A percentile compares a stretch with the other conserved stretches of the same genome.
Evolutionary conservation across 1,284 basidiomycete genomes (phyloP).

Genomic region (Moesziomyces parantarcticus): DNA sequence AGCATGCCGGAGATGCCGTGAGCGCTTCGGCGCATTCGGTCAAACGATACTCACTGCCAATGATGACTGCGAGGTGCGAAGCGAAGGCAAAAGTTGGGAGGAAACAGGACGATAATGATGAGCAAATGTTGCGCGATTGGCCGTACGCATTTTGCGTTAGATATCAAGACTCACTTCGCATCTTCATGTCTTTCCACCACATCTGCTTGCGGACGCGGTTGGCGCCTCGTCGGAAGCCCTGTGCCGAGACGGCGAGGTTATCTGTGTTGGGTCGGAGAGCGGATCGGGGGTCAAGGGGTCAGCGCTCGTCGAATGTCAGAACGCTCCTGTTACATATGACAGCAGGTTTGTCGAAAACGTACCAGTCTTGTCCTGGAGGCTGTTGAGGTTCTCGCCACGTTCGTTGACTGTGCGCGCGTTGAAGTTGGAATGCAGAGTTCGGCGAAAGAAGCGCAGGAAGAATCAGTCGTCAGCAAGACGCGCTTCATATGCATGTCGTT

Average conservation of each 20-base stretch:
- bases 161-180: conserved; percentile 36
- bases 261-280: conserved; percentile 72
- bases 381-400: conserved; percentile 91
- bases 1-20: neutral
- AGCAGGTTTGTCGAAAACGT: conserved; percentile 66
- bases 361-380: conserved; percentile 98
- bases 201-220: conserved; percentile 97
- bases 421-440: too few relatives aligned
- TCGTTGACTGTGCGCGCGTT: conserved; percentile 78
- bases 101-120: neutral
- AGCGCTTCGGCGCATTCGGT: neutral
- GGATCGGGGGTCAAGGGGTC: neutral
- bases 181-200: conserved; percentile 69
- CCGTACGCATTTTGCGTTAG: too few relatives aligned
- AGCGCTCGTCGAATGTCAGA: conserved; percentile 5
- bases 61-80: conserved; percentile 25
- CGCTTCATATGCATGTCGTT: too few relatives aligned
- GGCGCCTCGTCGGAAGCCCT: conserved; percentile 96
- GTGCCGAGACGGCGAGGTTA: conserved; percentile 96
- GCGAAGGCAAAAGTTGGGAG: too few relatives aligned
- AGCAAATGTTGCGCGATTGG: conserved; percentile 4
- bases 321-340: too few relatives aligned
- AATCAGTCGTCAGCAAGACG: too few relatives aligned
- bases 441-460: too few relatives aligned
- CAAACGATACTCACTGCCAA: conserved; percentile 21